Base-by-base conservation (phyloP, 192 early-diverging fungal genomes). In the Coemansia reversa region DNA sequence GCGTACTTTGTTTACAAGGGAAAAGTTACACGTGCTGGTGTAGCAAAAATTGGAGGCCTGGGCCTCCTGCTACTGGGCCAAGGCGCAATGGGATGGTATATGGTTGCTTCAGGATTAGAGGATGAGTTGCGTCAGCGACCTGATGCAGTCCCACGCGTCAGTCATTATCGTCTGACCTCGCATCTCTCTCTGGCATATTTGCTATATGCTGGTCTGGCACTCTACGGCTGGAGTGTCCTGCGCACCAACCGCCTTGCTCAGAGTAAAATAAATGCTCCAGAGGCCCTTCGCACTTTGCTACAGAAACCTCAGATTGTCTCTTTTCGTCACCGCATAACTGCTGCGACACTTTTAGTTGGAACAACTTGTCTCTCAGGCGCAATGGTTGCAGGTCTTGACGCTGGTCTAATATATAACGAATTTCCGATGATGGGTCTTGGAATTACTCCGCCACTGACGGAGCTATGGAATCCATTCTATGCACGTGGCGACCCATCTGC, bases 21-120 rank as follows among this genome's bases (percentile, higher is more conserved):
- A 4, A 86, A 88, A 71, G 89, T 97, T 85, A 84, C 90, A 14
- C 83, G 74, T 45, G 65, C 74, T 0, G 90, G 91, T 42, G 75
- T 72, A 14, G 84, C 81, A 32, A 85, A 86, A 54, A 82, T 86
- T 16, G 75, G 83, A 51, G 86, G 85, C 9, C 81, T 92, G 28
- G 86, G 87, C 50, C 72, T 78, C 28, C 61, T 93, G 51, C 70
- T 93, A 20, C 84, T 90, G 47, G 90, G 89, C 65, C 92, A 93
- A 85, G 96, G 96, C 29, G 83, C 89, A 12, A 84, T 98, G 67
- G 96, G 96, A 58, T 98, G 96, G 96, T 96, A 93, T 72, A 98
- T 98, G 96, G 96, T 98, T 22, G 88, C 92, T 39, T 93, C 91
- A 62, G 96, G 96, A 14, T 82, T 98, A 7, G 86, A 89, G 20